phyloP scores from a whole-genome alignment of 805 yeast genomes.

The Citeromyces matritensis region DNA sequence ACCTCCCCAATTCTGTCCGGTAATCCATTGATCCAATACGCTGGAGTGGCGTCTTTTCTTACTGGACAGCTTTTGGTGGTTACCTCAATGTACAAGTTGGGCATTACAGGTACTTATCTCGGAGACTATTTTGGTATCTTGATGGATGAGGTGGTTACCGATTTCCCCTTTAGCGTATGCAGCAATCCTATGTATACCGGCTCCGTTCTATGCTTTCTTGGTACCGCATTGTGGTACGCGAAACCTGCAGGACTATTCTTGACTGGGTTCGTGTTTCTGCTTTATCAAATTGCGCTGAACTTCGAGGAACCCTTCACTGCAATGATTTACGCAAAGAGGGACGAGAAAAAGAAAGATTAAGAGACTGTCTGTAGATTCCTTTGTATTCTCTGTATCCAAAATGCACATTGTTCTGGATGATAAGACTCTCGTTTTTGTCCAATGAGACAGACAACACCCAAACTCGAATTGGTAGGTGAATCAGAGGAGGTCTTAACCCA shows the following conservation, averaged over 20 bases:
- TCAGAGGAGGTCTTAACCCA: too few relatives aligned
- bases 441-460: too few relatives aligned
- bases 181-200: slow-evolving; percentile 98
- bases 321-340: slow-evolving; percentile 69
- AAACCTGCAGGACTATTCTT: slow-evolving; percentile 82
- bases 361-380: too few relatives aligned
- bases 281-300: slow-evolving; percentile 72
- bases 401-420: too few relatives aligned
- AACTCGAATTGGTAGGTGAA: too few relatives aligned
- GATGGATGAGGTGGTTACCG: slow-evolving; percentile 79
- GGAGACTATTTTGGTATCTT: slow-evolving; percentile 97
- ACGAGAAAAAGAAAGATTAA: slow-evolving; percentile 11
- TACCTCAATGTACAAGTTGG: slow-evolving; percentile 81
- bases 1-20: slow-evolving; percentile 37
- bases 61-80: slow-evolving; percentile 72
- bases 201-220: slow-evolving; percentile 77
- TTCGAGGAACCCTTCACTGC: slow-evolving; percentile 98
- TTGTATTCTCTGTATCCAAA: too few relatives aligned
- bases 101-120: slow-evolving; percentile 90
- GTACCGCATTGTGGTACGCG: slow-evolving; percentile 76
- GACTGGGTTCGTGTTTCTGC: slow-evolving; percentile 54
- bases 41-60: slow-evolving; percentile 41
- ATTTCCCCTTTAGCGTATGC: slow-evolving; percentile 84
- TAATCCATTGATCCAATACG: slow-evolving; percentile 12
- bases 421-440: too few relatives aligned